These are phyloP conservation scores for Wickerhamomyces sp. DNA, from an alignment of 1,139 yeast genomes.

Conservation along the genomic window DNA sequence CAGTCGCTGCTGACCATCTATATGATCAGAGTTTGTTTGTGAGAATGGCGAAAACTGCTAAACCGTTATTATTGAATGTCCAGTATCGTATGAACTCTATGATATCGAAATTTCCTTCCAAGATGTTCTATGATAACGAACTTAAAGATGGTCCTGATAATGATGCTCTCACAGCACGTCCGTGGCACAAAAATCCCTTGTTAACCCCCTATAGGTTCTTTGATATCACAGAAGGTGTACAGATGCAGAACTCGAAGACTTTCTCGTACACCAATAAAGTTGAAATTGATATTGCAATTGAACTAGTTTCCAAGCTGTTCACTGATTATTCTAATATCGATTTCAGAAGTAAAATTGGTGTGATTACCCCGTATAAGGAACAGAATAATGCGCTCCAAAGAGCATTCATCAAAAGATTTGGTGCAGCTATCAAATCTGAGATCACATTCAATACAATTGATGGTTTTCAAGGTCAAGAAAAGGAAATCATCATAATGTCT, in stretches of 20 bases:
- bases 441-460: conserved; percentile 94
- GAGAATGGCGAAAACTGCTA: conserved; percentile 74
- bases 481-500: conserved; percentile 87
- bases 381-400: conserved; percentile 62
- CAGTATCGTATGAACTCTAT: conserved; percentile 98
- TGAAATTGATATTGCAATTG: conserved; percentile 73
- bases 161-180: conserved; percentile 51
- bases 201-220: conserved; percentile 79
- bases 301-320: conserved; percentile 57
- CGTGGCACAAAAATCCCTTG: conserved; percentile 64
- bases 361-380: conserved; percentile 92
- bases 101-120: conserved; percentile 82
- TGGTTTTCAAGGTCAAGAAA: conserved; percentile 98
- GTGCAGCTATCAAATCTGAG: conserved; percentile 55
- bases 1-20: conserved; percentile 70
- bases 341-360: conserved; percentile 74
- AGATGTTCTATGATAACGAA: conserved; percentile 70
- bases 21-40: conserved; percentile 94
- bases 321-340: conserved; percentile 44
- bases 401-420: conserved; percentile 55
- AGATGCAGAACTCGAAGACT: conserved; percentile 56
- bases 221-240: conserved; percentile 62
- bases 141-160: conserved; percentile 75
- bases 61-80: conserved; percentile 72
- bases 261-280: conserved; percentile 64